Percentiles rank a stretch among this genome's conserved stretches.
These are phyloP conservation scores for Colletotrichum sansevieriae DNA, from an alignment of 2,329 filamentous ascomycete genomes.

Conservation along the genomic window DNA sequence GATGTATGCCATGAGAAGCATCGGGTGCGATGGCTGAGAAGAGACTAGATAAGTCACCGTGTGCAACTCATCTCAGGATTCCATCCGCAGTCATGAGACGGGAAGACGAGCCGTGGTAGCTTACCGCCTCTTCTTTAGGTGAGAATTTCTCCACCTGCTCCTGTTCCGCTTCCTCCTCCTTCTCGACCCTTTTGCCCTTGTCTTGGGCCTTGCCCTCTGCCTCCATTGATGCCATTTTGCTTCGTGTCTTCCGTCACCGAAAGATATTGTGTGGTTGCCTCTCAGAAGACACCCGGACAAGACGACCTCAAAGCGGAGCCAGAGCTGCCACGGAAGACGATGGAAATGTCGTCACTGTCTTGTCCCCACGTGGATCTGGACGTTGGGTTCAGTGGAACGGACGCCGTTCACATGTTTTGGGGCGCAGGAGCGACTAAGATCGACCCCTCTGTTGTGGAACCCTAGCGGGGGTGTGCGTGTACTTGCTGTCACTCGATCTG, in stretches of 20 bases:
- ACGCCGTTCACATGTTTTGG: constrained; percentile 38
- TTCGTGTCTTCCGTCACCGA: neutral
- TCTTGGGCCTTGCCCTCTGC: constrained; percentile 23
- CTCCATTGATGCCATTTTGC: constrained; percentile 25
- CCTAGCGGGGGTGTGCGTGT: neutral
- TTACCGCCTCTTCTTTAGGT: constrained; percentile 69
- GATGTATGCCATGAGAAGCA: too few species aligned
- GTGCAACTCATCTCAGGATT: neutral
- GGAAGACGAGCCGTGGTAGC: constrained; percentile 42
- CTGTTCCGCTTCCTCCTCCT: constrained; percentile 47
- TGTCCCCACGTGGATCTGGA: constrained; percentile 26
- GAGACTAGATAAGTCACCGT: neutral
- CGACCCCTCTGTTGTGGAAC: neutral
- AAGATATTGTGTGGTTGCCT: neutral
- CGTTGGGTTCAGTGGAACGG: constrained; percentile 12
- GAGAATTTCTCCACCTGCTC: constrained; percentile 57
- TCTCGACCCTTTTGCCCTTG: constrained; percentile 25
- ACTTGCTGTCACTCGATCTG: neutral
- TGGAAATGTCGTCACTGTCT: constrained; percentile 38
- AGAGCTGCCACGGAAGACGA: neutral
- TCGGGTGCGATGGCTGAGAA: too few species aligned
- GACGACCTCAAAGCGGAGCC: neutral
- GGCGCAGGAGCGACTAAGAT: constrained; percentile 12
- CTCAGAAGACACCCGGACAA: neutral
- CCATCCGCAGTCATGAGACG: neutral